Base-by-base conservation (phyloP, 345 rosid genomes). In the Populus simonii region DNA sequence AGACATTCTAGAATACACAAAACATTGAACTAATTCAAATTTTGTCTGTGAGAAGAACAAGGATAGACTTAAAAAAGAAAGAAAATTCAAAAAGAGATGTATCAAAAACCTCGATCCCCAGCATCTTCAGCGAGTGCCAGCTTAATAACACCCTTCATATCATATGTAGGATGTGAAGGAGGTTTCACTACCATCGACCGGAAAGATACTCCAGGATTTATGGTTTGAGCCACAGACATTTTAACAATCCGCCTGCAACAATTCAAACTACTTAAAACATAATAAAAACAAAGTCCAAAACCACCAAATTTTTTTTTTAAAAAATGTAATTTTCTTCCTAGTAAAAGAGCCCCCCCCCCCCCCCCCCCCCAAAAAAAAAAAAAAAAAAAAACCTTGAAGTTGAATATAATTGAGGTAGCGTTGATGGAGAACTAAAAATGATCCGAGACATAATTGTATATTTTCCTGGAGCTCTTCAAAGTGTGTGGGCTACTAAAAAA, bases 111-210 rank as follows among this genome's bases (percentile, higher is more conserved):
- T 91, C 84, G 89, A 86, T 89, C 87, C 59, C 98, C 97, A 65
- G 97, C 90, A 88, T 96, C 99, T 83, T 96, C 99, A 57, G 94
- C 85, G 17, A 96, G 86, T 29, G 98, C 91, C 38, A 92, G 89
- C 77, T 89, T 90, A 69, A 96, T 88, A 43, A 88, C 78, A 16
- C 88, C 92, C 83, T 86, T 87, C 80, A 96, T 86, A 86, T 96
- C 93, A 82, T 94, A 94, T 4, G 95, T 91, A 62, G 99, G 97
- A 72, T 91, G 98, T 18, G 89, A 89, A 76, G 99, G 99, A 74
- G 97, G 96, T 81, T 91, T 89, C 73, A 91, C 86, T 18, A 87
- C 62, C 88, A 89, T 69, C n/a, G 92, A 81, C 41, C 77, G 79
- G 11, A 75, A 76, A 3, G 90, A 84, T 61, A 79, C 23, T 63